phyloP scores from a whole-genome alignment of 495 filamentous ascomycete genomes.

The Podospora fimiseda region DNA sequence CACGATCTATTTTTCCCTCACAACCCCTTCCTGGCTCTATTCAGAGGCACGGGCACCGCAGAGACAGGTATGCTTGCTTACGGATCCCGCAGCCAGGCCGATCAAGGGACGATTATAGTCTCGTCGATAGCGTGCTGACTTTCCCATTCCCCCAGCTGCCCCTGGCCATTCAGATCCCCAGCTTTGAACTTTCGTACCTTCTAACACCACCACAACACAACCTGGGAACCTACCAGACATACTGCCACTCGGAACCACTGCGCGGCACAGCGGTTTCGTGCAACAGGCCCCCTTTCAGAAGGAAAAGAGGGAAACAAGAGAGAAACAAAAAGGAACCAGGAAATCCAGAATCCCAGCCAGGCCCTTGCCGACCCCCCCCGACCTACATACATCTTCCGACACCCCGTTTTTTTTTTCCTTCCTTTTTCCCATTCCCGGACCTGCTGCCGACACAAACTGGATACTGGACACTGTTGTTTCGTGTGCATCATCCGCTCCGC shows the following conservation, averaged over 20 bases:
- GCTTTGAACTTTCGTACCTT: not conserved
- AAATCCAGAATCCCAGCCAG: slow-evolving; percentile 6
- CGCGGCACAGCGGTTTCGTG: slow-evolving; percentile 29
- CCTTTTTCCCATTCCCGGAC: slow-evolving; percentile 19
- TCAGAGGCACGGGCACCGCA: too few species aligned
- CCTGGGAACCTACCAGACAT: not conserved
- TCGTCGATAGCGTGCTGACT: not conserved
- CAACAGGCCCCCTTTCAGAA: slow-evolving; percentile 19
- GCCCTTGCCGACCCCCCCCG: slow-evolving; percentile 15
- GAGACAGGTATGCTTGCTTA: not conserved
- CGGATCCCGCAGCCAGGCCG: not conserved
- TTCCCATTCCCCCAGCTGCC: not conserved
- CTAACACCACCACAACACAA: not conserved
- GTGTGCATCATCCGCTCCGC: slow-evolving; percentile 35
- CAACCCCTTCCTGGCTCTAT: slow-evolving; percentile 4
- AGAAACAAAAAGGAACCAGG: slow-evolving; percentile 2
- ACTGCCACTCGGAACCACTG: slow-evolving; percentile 6
- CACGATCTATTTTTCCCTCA: slow-evolving; percentile 11
- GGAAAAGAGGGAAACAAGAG: slow-evolving; percentile 3
- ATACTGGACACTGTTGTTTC: slow-evolving; percentile 5
- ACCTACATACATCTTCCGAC: slow-evolving; percentile 24
- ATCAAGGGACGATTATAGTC: not conserved
- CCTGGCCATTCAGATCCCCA: not conserved
- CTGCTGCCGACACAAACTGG: slow-evolving; percentile 23
- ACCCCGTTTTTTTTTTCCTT: slow-evolving; percentile 6